Base-by-base conservation (phyloP, 1,139 yeast species). In the Suhomyces kunorum region DNA sequence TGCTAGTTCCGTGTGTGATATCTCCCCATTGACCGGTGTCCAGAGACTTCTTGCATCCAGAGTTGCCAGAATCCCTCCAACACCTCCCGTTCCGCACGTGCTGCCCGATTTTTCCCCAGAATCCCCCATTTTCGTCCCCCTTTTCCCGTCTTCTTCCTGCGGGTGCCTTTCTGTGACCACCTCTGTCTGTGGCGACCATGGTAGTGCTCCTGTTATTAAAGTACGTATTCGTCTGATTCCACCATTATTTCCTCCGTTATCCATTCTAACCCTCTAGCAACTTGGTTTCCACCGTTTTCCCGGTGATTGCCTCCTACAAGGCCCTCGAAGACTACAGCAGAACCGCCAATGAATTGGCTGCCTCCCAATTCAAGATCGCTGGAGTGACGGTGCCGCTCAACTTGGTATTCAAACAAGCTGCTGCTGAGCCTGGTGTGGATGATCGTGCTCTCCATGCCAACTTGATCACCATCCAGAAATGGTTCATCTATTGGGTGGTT, bases 401-500 rank as follows among this genome's bases (percentile, higher is more conserved):
- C 36, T 49, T 57, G 4, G 46, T 63, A 24, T 48, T 61, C 28
- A 57, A 55, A 38, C 60, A 48, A 33, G 33, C 37, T 2, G 44
- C 40, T 14, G 13, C 28, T 6, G 44, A 33, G 14, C 36, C 44
- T 6, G 37, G 35, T 1, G 40, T 28, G 7, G 40, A 49, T 24
- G 59, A 54, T 24, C 50, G 48, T 20, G 47, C 43, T 11, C 39
- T 56, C 32, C 59, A 54, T 29, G 38, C 43, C 27, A 71, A 72
- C 46, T 55, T 71, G 41, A 54, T 74, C 16, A 57, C 69, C 11
- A 56, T 77, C 29, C 78, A 78, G 40, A 78, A 80, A 52, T 78
- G 84, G 80, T 58, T 77, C 24, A 64, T 76, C 14, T 81, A 79
- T 53, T 81, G 87, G 87, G 61, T 78, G 13, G 72, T 78, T 1